A percentile compares a stretch with the other conserved stretches of the same genome.
These are phyloP conservation scores for Epichloe gansuensis DNA, from an alignment of 2,329 filamentous ascomycete genomes.

Conservation along the genomic window DNA sequence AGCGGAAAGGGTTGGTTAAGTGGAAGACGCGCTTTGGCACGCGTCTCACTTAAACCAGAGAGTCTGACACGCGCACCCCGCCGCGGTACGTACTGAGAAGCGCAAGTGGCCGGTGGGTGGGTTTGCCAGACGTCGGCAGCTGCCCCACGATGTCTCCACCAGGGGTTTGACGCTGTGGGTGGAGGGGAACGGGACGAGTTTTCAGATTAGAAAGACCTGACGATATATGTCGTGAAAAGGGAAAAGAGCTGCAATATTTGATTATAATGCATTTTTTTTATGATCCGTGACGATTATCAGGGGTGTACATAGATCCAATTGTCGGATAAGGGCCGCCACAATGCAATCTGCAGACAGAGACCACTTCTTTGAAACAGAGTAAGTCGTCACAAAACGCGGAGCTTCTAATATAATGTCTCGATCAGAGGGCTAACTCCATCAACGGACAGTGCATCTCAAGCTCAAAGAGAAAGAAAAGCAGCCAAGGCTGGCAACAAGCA, in stretches of 20 bases:
- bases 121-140: neutral
- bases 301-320: no score
- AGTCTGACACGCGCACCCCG: neutral
- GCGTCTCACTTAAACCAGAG: constrained; percentile 18
- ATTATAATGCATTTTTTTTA: neutral
- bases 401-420: no score
- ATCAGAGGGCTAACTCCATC: no score
- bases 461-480: constrained; percentile 45
- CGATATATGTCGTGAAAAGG: neutral
- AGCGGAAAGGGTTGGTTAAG: neutral
- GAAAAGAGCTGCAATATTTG: neutral
- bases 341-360: constrained; percentile 61
- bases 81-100: neutral
- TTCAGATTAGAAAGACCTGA: neutral
- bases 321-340: constrained; percentile 24
- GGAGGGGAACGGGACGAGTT: neutral
- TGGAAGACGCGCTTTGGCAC: constrained; percentile 25
- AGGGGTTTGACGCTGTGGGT: neutral
- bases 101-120: neutral
- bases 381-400: constrained; percentile 20
- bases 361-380: constrained; percentile 92
- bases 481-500: constrained; percentile 62
- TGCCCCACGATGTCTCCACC: constrained; percentile 2
- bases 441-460: constrained; percentile 32
- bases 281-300: no score